phyloP scores from a whole-genome alignment of 2,329 filamentous ascomycete genomes.

The Teratosphaeria zuluensis region DNA sequence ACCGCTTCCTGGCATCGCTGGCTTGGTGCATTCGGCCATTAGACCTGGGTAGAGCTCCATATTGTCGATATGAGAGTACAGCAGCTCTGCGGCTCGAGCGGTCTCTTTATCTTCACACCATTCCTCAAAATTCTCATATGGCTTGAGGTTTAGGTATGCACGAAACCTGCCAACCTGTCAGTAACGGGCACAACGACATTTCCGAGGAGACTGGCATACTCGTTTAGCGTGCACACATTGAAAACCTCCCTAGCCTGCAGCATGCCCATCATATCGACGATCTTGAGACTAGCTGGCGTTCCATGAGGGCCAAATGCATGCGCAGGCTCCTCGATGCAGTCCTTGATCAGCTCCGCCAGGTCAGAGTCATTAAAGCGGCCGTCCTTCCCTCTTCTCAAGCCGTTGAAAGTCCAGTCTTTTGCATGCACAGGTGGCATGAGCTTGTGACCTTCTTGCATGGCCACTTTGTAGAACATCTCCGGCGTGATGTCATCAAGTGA shows the following conservation, averaged over 20 bases:
- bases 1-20: slow-evolving; percentile 38
- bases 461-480: slow-evolving; percentile 34
- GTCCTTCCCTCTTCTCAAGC: slow-evolving; percentile 31
- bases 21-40: slow-evolving; percentile 47
- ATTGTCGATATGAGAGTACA: slow-evolving; percentile 41
- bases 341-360: slow-evolving; percentile 36
- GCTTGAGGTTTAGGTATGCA: slow-evolving; percentile 27
- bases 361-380: slow-evolving; percentile 36
- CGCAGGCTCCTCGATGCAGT: slow-evolving; percentile 39
- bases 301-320: slow-evolving; percentile 43
- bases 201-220: slow-evolving; percentile 26
- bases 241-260: slow-evolving; percentile 37
- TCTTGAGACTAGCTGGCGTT: slow-evolving; percentile 37
- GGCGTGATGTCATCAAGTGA: slow-evolving; percentile 35
- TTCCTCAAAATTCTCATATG: slow-evolving; percentile 26
- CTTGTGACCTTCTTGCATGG: slow-evolving; percentile 29
- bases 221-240: slow-evolving; percentile 45
- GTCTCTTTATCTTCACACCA: slow-evolving; percentile 29
- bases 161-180: slow-evolving; percentile 20
- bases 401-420: slow-evolving; percentile 32
- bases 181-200: not conserved
- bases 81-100: slow-evolving; percentile 34
- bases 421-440: slow-evolving; percentile 23
- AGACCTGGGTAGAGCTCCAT: slow-evolving; percentile 51
- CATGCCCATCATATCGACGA: slow-evolving; percentile 41